Percentiles rank a stretch among this genome's conserved stretches.
Conservation (phyloP, 2,329 filamentous ascomycete species). For the Penicillium sp. region DNA sequence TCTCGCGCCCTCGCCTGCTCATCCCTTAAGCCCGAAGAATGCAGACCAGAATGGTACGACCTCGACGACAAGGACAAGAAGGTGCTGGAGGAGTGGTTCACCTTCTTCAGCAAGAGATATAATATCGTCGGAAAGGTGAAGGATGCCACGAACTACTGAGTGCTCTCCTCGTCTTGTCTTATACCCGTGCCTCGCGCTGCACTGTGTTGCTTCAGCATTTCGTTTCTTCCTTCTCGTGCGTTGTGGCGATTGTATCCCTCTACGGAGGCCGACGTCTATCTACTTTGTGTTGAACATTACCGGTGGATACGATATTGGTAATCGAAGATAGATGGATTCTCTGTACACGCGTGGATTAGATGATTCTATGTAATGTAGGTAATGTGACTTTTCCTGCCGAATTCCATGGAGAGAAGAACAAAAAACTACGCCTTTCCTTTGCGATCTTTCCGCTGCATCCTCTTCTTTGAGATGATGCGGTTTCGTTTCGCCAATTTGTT, state of each 20-base stretch:
- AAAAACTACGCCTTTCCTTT: constrained; percentile 49
- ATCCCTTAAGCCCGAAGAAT: constrained; percentile 84
- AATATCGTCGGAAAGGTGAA: constrained; percentile 67
- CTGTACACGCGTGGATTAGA: constrained; percentile 5
- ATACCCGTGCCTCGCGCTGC: constrained; percentile 11
- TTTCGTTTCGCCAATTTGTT: constrained; percentile 68
- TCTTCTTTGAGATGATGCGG: constrained; percentile 84
- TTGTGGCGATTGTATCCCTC: constrained; percentile 1
- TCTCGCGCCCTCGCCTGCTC: constrained; percentile 89
- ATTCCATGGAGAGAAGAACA: background rate
- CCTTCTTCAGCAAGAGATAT: constrained; percentile 96
- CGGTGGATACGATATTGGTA: background rate
- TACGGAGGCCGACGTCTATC: background rate
- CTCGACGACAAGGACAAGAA: constrained; percentile 83
- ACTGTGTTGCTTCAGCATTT: constrained; percentile 1
- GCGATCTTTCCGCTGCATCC: constrained; percentile 70
- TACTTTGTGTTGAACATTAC: background rate
- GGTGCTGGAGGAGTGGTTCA: constrained; percentile 88
- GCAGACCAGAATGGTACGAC: constrained; percentile 79
- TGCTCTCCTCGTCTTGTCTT: constrained; percentile 5
- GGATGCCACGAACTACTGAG: constrained; percentile 43
- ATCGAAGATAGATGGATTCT: background rate
- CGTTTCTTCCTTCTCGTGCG: constrained; percentile 3
- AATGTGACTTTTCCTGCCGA: constrained; percentile 10
- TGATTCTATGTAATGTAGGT: background rate